Conservation (phyloP, 352 stramenopile genomes). For the Sclerospora graminicola region DNA sequence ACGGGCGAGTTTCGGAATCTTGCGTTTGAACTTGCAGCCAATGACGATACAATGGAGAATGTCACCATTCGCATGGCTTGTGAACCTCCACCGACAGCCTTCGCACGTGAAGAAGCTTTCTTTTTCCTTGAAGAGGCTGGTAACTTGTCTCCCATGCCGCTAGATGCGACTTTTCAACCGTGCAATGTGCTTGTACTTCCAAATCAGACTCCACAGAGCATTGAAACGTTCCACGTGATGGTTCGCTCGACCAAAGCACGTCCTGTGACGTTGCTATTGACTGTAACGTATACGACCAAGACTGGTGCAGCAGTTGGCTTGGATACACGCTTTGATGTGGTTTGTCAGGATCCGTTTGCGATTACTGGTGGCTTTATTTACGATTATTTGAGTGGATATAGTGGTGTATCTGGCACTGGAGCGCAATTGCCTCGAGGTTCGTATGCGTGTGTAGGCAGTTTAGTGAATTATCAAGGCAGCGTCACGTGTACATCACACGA, state of each 20-base stretch:
- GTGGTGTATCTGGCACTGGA: constrained; percentile 14
- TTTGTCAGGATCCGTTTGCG: constrained; percentile 49
- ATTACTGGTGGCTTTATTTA: constrained; percentile 48
- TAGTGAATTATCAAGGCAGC: constrained; percentile 43
- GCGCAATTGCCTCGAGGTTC: constrained; percentile 30
- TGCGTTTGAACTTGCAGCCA: constrained; percentile 42
- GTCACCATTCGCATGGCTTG: constrained; percentile 40
- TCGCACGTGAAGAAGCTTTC: constrained; percentile 30
- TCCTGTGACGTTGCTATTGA: constrained; percentile 30
- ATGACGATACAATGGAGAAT: constrained; percentile 59
- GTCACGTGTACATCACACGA: constrained; percentile 45
- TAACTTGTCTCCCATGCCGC: constrained; percentile 27
- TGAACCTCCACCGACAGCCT: constrained; percentile 39
- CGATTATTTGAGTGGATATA: constrained; percentile 50
- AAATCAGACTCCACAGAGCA: constrained; percentile 29
- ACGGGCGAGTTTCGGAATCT: constrained; percentile 59
- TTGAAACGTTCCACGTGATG: constrained; percentile 41
- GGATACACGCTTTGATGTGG: constrained; percentile 54
- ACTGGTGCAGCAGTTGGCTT: constrained; percentile 48
- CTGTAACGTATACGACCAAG: constrained; percentile 59
- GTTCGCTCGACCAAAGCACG: constrained; percentile 41
- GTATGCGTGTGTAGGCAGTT: constrained; percentile 53
- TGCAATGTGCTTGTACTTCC: constrained; percentile 29
- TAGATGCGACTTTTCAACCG: constrained; percentile 43
- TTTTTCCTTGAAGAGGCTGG: constrained; percentile 43